phyloP scores from a whole-genome alignment of 2,329 filamentous ascomycete species.

The Talaromyces sp. region DNA sequence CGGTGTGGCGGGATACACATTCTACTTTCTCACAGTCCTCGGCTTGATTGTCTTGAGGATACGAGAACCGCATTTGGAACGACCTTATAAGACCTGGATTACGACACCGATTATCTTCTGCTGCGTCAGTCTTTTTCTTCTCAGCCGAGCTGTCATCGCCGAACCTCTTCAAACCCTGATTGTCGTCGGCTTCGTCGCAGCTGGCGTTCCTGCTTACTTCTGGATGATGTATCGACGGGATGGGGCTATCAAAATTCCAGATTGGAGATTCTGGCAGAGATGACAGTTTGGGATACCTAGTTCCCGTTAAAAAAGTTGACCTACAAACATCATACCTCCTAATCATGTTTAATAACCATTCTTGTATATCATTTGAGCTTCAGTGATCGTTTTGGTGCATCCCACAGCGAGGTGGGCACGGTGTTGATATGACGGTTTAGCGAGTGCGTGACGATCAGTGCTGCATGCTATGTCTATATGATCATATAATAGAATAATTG shows the following conservation, averaged over 20 bases:
- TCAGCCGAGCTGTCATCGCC: constrained; percentile 83
- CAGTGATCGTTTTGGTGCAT: constrained; percentile 10
- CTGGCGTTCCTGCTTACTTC: constrained; percentile 83
- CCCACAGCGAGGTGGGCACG: constrained; percentile 7
- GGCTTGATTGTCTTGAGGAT: constrained; percentile 88
- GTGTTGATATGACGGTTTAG: constrained; percentile 8
- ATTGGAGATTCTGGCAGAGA: constrained; percentile 46
- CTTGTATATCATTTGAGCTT: background rate
- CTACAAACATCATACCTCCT: background rate
- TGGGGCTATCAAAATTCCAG: constrained; percentile 32
- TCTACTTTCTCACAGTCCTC: constrained; percentile 93
- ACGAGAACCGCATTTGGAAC: constrained; percentile 77
- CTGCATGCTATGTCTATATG: constrained; percentile 1
- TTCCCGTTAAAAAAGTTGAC: background rate
- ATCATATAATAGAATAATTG: background rate
- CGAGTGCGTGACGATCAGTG: constrained; percentile 5
- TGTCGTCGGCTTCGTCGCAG: constrained; percentile 78
- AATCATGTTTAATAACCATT: constrained; percentile 5
- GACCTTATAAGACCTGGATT: constrained; percentile 95
- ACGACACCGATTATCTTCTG: constrained; percentile 96
- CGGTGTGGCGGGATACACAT: constrained; percentile 92
- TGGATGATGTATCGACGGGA: constrained; percentile 72
- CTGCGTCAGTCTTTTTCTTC: constrained; percentile 89
- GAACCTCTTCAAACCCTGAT: constrained; percentile 86
- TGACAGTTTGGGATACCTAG: constrained; percentile 19